phyloP scores from a whole-genome alignment of 345 rosid genomes.

The Aquilaria yunnanensis region DNA sequence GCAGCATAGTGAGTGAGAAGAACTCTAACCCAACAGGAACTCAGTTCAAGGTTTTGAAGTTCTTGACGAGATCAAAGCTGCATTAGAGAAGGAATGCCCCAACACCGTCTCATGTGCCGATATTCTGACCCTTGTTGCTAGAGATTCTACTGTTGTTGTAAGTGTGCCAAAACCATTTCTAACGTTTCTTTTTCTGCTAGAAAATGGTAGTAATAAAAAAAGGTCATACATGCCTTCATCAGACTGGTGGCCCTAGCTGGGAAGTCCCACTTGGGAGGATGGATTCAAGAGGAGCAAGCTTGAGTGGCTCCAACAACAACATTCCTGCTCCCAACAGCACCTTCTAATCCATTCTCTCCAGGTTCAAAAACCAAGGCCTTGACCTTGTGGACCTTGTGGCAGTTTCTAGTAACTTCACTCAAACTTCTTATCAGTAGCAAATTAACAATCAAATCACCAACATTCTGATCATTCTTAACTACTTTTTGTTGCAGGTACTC shows the following conservation, averaged over 20 bases:
- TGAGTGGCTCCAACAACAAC: constrained; percentile 71
- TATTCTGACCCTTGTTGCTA: constrained; percentile 64
- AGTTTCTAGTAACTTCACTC: constrained; percentile 53
- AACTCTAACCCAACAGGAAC: constrained; percentile 56
- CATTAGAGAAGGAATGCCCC: constrained; percentile 73
- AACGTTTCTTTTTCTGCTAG: not conserved
- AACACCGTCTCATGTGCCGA: constrained; percentile 84
- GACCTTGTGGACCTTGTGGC: constrained; percentile 74
- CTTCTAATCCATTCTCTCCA: constrained; percentile 56
- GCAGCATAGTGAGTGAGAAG: constrained; percentile 62
- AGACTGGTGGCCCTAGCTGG: constrained; percentile 93
- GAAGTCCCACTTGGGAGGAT: constrained; percentile 83
- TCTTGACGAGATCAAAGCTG: constrained; percentile 68
- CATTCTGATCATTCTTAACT: not conserved
- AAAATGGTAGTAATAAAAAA: not conserved
- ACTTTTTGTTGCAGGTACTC: constrained; percentile 56
- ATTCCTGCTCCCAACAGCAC: constrained; percentile 66
- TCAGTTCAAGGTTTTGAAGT: constrained; percentile 87
- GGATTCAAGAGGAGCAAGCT: constrained; percentile 67
- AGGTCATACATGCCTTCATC: constrained; percentile 1
- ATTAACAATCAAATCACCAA: not conserved
- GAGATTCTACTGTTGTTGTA: constrained; percentile 89
- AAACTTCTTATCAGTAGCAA: not conserved
- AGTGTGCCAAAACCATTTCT: constrained; percentile 12
- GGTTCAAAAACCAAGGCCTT: constrained; percentile 62